These are phyloP conservation scores for Carex myosuroides DNA, from an alignment of 176 grass and related monocot species.

Conservation along the genomic window DNA sequence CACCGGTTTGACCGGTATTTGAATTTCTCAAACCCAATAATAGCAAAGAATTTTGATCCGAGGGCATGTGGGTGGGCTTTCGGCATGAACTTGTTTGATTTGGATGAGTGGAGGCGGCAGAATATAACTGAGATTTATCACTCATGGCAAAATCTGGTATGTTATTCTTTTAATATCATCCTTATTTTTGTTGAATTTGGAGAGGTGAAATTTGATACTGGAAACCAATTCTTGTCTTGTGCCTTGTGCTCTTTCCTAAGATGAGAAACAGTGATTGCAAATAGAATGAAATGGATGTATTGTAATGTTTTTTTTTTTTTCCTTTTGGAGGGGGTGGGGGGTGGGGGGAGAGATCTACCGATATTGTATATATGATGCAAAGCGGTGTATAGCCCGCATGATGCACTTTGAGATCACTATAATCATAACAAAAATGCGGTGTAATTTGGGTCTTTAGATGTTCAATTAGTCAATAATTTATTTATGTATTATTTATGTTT, in stretches of 20 bases:
- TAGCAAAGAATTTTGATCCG: slow-evolving; percentile 64
- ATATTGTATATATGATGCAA: background rate
- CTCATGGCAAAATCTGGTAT: slow-evolving; percentile 73
- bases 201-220: background rate
- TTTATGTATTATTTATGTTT: slow-evolving; percentile 7
- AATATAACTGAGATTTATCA: slow-evolving; percentile 75
- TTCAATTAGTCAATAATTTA: background rate
- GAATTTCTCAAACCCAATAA: slow-evolving; percentile 86
- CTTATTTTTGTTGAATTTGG: slow-evolving; percentile 10
- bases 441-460: background rate
- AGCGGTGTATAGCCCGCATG: background rate
- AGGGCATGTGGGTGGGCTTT: slow-evolving; percentile 80
- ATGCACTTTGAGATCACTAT: background rate
- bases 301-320: background rate
- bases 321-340: no score
- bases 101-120: slow-evolving; percentile 74
- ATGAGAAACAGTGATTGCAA: no score
- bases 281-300: background rate
- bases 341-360: background rate
- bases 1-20: slow-evolving; percentile 70
- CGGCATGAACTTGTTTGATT: slow-evolving; percentile 93
- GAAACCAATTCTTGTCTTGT: background rate
- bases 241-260: no score
- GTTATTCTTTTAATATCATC: background rate
- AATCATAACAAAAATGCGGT: background rate